These are phyloP conservation scores for Entomortierella beljakovae DNA, from an alignment of 192 early-diverging fungal genomes.

Conservation along the genomic window DNA sequence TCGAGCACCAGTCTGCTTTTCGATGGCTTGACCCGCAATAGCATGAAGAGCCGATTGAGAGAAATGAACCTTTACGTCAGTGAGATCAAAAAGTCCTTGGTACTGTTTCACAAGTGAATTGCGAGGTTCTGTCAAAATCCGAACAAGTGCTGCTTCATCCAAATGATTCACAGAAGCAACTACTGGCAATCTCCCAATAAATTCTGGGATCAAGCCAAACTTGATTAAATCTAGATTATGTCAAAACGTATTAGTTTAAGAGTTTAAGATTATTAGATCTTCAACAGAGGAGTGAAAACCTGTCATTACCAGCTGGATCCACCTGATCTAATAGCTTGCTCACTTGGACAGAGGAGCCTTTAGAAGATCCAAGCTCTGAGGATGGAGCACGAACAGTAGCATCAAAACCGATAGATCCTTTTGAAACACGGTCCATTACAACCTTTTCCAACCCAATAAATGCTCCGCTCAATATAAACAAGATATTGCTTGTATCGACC, in stretches of 20 bases:
- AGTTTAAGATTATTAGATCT: too few relatives aligned
- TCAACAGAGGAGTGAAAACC: not conserved
- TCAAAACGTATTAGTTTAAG: not conserved
- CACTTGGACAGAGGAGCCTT: conserved; percentile 32
- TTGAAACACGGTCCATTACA: conserved; percentile 79
- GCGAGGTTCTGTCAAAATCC: conserved; percentile 83
- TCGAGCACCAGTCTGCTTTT: conserved; percentile 89
- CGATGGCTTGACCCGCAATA: conserved; percentile 80
- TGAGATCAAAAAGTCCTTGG: conserved; percentile 76
- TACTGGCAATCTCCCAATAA: conserved; percentile 90
- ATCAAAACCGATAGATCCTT: conserved; percentile 87
- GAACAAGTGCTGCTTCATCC: conserved; percentile 72
- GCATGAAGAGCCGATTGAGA: conserved; percentile 73
- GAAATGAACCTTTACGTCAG: conserved; percentile 76
- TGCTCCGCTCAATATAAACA: conserved; percentile 91
- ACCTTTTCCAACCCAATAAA: conserved; percentile 90
- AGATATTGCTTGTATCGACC: conserved; percentile 91
- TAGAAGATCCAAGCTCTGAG: conserved; percentile 29
- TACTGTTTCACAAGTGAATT: conserved; percentile 88
- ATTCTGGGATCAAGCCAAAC: conserved; percentile 91
- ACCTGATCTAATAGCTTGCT: conserved; percentile 39
- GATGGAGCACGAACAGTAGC: conserved; percentile 61
- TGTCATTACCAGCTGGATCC: conserved; percentile 29
- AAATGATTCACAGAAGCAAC: conserved; percentile 81
- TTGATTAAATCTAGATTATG: conserved; percentile 75